Evolutionary conservation across 1,284 basidiomycete genomes (phyloP), one percentile per base, ranked within the genome.

Genomic region (Apiotrichum siamense): DNA sequence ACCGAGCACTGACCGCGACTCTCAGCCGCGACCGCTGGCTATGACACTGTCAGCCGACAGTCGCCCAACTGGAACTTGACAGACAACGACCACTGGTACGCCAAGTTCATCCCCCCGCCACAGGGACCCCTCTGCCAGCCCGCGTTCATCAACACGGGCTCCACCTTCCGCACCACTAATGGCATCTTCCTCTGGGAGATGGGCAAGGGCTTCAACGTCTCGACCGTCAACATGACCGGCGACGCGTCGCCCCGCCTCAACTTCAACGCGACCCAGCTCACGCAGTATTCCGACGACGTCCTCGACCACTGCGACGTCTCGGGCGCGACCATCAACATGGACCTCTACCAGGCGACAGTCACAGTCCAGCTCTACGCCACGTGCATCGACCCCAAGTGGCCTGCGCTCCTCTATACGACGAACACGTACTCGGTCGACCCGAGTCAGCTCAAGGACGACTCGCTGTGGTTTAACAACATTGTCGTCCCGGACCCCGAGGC

Each of bases 351-450:
- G 32, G 49, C 55, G 26, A 24, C 39, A 13, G 47, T 57, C 39
- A 38, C 25, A 3, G 47, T 57, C 25, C 52, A 54, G 49, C 41
- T 54, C 24, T 57, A 57, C 32, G 55, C 55, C 10, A 57, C 55
- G n/a, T 57, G 55, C 52, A 52, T 57, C 18, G 55, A 57, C 49
- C 55, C 55, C 46, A 45, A 54, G 43, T 57, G 55, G 55, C 55
- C 55, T 2, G 55, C 55, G 1, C 52, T 57, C 12, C 49, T 57
- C 15, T 52, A 46, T 36, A 36, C 52, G 24, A 11, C 29, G 25
- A 49, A 38, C 38, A 41, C 41, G 33, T 57, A 51, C 44, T 57
- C 55, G 33, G 36, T 57, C 25, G 47, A 52, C 47, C 23, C 40
- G 37, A 36, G 31, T 25, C 27, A 38, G n/a, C 25, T 42, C n/a